Evolutionary conservation across 1,139 yeast genomes (phyloP), one percentile per base, ranked within the genome.

Genomic region (Chernovozyma aurita): DNA sequence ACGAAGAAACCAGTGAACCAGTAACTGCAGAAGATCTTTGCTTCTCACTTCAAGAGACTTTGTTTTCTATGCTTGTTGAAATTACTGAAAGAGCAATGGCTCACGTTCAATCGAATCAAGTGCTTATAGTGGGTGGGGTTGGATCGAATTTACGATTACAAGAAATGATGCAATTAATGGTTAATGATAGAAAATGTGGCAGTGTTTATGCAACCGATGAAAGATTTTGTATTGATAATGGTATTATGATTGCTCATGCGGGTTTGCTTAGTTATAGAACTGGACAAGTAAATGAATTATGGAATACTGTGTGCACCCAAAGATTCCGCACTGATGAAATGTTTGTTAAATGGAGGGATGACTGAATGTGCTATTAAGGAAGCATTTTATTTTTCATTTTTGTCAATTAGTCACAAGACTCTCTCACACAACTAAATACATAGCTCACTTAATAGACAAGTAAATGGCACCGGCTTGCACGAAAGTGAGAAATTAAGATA

Each of bases 61-160:
- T 92, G 28, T 92, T 84, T 57, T 90, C 97, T 12, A 92, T 92
- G 99, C 73, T 92, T 44, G 97, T 94, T 16, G 99, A 92, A 60
- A 92, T 92, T 48, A 92, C 98, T 0, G 99, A 92, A 56, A 70
- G 99, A 32, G 99, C 99, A 2, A 85, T 92, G 95, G 98, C 98
- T 0, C 99, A 92, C 53, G 97, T 92, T 3, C 84, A 85, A 48
- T 77, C 95, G 16, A 76, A 76, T 43, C 95, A 90, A 55, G 98
- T 92, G 14, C 67, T 92, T 37, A 87, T 92, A 38, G 99, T 92
- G 3, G 98, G 98, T 7, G 99, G 98, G 15, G 99, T 92, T 13
- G 99, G 99, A 0, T 87, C 95, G 47, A 92, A 92, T 53, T 83
- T 80, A 47, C 62, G 98, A 42, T 63, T 92, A 41, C 99, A 92